phyloP scores from a whole-genome alignment of 768 basidiomycete genomes.

The Mycena capillaripes region DNA sequence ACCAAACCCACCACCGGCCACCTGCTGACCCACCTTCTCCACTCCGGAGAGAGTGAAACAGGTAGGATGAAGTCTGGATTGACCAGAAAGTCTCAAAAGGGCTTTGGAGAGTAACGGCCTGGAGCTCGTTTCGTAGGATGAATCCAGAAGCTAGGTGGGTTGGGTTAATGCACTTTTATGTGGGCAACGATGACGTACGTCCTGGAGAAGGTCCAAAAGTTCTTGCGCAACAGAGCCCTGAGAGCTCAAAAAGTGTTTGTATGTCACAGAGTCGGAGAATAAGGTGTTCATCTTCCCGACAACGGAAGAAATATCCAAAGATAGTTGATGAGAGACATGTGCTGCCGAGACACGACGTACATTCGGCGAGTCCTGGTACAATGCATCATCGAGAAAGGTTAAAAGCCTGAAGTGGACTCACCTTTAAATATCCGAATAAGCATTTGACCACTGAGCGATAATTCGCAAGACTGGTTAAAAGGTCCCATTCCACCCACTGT shows the following conservation, averaged over 20 bases:
- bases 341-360: neutral
- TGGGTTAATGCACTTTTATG: neutral
- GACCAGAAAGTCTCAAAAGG: neutral
- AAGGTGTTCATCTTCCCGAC: neutral
- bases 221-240: neutral
- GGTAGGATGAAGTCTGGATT: neutral
- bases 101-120: neutral
- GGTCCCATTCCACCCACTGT: constrained; percentile 6
- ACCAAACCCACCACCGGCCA: neutral
- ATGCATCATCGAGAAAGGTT: neutral
- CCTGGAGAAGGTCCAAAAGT: neutral
- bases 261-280: neutral
- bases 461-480: constrained; percentile 1
- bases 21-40: neutral
- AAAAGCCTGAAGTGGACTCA: neutral
- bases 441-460: constrained; percentile 4
- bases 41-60: neutral
- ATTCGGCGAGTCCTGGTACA: neutral
- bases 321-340: neutral
- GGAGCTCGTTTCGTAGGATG: neutral
- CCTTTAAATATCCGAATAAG: neutral
- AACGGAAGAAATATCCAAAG: neutral
- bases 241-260: neutral
- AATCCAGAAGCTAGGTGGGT: neutral
- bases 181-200: neutral